phyloP scores from a whole-genome alignment of 2,329 filamentous ascomycete genomes.

The Nemania abortiva region DNA sequence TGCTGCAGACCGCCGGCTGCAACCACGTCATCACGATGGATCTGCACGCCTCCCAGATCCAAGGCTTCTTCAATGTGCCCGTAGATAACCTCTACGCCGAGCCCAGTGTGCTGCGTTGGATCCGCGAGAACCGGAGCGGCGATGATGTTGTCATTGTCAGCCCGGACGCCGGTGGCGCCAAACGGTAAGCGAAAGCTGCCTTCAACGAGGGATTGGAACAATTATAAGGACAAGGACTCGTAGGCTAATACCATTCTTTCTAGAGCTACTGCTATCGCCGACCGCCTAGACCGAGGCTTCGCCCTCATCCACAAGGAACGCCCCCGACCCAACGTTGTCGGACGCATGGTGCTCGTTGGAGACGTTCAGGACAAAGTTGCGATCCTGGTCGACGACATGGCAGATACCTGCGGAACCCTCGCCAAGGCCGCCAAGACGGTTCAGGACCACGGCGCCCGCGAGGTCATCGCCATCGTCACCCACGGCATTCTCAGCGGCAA shows the following conservation, averaged over 20 bases:
- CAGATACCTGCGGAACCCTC: conserved; percentile 88
- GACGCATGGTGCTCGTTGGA: conserved; percentile 94
- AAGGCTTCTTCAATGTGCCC: conserved; percentile 91
- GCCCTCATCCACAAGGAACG: conserved; percentile 98
- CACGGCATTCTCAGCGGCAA: conserved; percentile 82
- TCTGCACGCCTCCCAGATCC: conserved; percentile 91
- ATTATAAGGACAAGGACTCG: neutral
- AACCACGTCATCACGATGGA: conserved; percentile 97
- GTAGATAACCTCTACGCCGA: conserved; percentile 89
- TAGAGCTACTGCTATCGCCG: conserved; percentile 90
- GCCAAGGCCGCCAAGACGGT: conserved; percentile 89
- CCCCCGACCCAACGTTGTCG: conserved; percentile 85
- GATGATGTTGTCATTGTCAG: conserved; percentile 93
- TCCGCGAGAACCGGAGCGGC: conserved; percentile 84
- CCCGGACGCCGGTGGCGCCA: conserved; percentile 93
- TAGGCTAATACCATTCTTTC: conserved; percentile 26
- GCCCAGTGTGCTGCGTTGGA: conserved; percentile 91
- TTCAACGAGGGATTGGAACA: neutral
- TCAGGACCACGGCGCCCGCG: conserved; percentile 84
- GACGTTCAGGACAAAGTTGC: conserved; percentile 91
- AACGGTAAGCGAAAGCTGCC: conserved; percentile 67
- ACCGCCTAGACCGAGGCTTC: conserved; percentile 89
- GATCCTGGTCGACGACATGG: conserved; percentile 98
- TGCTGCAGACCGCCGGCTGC: conserved; percentile 94
- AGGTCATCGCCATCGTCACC: conserved; percentile 95